Evolutionary conservation across 257 asterid species (phyloP), one percentile per base, ranked within the genome.

Genomic region (Solanum arcanum): DNA sequence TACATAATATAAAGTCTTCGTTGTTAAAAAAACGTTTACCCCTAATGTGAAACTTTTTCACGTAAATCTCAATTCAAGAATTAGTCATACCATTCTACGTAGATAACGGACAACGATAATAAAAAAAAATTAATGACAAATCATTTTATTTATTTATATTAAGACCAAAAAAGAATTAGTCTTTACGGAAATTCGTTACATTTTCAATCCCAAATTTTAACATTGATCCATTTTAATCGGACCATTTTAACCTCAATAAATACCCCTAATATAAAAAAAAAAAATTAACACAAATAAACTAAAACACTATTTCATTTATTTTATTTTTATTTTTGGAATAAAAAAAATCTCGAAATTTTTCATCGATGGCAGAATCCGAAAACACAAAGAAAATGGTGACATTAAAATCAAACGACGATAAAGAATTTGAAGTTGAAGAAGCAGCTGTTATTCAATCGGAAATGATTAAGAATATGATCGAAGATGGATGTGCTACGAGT

Each of bases 391-490:
- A 76, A 16, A 86, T 9, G 29, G 11, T 89, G 27, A 89, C 75
- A 10, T 9, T 89, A 64, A 86, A 60, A 70, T 70, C 87, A 85
- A 87, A 47, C 35, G 86, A 86, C 1, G 85, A 85, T 47, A 39
- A 72, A 18, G 86, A 75, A 23, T 88, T 88, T 37, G 25, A 60
- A 37, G 52, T 89, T 25, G 81, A 78, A 46, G 81, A 86, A 83
- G 41, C 86, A 4, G 87, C 73, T 7, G 42, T 81, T 31, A 21
- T 70, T 29, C 85, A 49, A 81, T 86, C 88, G 0, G 84, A 39
- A 59, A 74, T 62, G 62, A 75, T 70, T 21, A 86, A 87, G 15
- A 66, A 85, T 78, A 83, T 88, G 88, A 85, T 84, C 5, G 88
- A 86, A 23, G 91, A 83, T 56, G 76, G 73, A 47, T 20, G 78